Base-by-base conservation (phyloP, 495 filamentous ascomycete genomes). In the Xylaria castorea region DNA sequence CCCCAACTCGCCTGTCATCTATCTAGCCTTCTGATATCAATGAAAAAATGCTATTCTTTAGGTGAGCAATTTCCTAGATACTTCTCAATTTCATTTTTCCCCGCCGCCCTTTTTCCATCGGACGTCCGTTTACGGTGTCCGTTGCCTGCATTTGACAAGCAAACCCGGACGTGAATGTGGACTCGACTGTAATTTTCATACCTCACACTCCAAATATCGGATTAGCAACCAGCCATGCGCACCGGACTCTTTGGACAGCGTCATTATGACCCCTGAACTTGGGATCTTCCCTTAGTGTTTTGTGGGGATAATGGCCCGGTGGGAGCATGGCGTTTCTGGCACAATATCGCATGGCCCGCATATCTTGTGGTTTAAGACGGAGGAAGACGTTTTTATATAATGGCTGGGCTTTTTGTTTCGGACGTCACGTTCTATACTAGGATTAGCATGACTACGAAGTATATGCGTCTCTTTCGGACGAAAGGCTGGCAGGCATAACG, bases 31-130 rank as follows among this genome's bases (percentile, higher is more conserved):
- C 25, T 6, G 44, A 61, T 40, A 67, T 42, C 30, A 38, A 67
- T 72, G 70, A 58, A 27, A 66, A 61, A 1, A 72, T 72, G 70
- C 25, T 72, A 51, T 72, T 72, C 53, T 72, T 72, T 63, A 72
- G 70, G 70, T 72, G 32, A 72, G 70, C 7, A 22, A 22, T 25
- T 67, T 40, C 16, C 4, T 53, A 6, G 25, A 27, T 22, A 3
- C 44, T 22, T 36, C 18, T 65, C 22, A 22, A 18, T n/a, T 40
- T 71, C 34, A 3, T 34, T 51, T 50, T 48, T 46, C 18, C 25
- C 42, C 22, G 32, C n/a, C 16, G 5, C 20, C 20, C 9, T 5
- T 60, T n/a, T 61, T 7, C n/a, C 16, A n/a, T 70, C 27, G 67
- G 22, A 48, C 66, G 12, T 69, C 22, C 48, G 32, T 53, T 30